Conservation (phyloP, 805 yeast genomes). For the Candida xyloterini region DNA sequence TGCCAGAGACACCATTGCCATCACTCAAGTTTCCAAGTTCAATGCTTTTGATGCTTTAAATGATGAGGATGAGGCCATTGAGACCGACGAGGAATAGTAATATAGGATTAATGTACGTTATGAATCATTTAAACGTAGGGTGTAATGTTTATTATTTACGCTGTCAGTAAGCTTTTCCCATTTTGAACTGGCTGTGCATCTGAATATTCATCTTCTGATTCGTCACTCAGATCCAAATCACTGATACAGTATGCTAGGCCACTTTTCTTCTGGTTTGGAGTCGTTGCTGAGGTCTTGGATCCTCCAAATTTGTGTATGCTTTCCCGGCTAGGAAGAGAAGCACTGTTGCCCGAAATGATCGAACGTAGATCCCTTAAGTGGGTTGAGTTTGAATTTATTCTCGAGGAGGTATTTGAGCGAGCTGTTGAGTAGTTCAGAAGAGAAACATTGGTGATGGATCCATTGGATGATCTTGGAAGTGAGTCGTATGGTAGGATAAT, state of each 20-base stretch:
- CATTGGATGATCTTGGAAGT: constrained; percentile 7
- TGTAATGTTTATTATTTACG: neutral
- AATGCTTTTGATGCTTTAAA: constrained; percentile 82
- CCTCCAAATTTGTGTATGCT: constrained; percentile 9
- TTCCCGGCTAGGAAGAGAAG: constrained; percentile 6
- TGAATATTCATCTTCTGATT: constrained; percentile 8
- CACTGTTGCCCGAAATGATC: constrained; percentile 19
- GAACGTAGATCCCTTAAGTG: constrained; percentile 39
- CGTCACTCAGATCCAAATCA: constrained; percentile 23
- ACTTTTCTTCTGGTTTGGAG: constrained; percentile 11
- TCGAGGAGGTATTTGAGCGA: constrained; percentile 17
- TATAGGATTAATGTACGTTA: constrained; percentile 15
- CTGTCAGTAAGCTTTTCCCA: constrained; percentile 5
- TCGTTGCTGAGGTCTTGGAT: constrained; percentile 10
- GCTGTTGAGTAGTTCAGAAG: constrained; percentile 14
- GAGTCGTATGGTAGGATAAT: constrained; percentile 12
- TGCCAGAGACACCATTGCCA: constrained; percentile 67
- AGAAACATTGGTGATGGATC: constrained; percentile 11
- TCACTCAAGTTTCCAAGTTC: constrained; percentile 61
- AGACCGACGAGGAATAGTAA: constrained; percentile 24
- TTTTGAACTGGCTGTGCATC: constrained; percentile 6
- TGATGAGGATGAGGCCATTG: constrained; percentile 41
- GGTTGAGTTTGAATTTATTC: constrained; percentile 25
- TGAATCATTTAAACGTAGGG: constrained; percentile 3
- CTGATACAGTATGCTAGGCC: constrained; percentile 24